phyloP scores from a whole-genome alignment of 2,329 filamentous ascomycete species.

The Penicillium polonicum region DNA sequence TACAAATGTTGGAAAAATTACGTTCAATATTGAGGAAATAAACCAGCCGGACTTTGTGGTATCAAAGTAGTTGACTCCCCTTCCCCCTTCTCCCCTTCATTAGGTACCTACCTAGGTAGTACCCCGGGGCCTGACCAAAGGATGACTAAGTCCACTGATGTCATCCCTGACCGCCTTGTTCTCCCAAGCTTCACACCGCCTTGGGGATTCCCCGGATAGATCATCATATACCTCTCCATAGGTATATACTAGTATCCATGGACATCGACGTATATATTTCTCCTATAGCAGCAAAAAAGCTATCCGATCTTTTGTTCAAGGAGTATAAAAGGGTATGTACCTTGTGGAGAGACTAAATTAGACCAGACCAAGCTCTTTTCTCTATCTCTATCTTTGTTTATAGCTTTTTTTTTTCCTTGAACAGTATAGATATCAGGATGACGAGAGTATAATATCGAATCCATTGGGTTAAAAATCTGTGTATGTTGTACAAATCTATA shows the following conservation, averaged over 20 bases:
- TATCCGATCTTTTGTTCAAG: not conserved
- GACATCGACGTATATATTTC: not conserved
- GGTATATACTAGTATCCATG: not conserved
- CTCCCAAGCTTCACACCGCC: not conserved
- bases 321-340: not conserved
- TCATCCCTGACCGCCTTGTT: constrained; percentile 8
- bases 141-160: constrained; percentile 1
- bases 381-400: not conserved
- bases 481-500: not conserved
- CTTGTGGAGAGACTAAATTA: not conserved
- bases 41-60: not conserved
- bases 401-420: not conserved
- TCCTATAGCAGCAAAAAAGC: not conserved
- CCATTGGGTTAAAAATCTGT: not conserved
- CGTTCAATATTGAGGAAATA: not conserved
- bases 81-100: not conserved
- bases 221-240: no score
- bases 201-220: not conserved
- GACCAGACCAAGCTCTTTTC: not conserved
- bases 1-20: not conserved
- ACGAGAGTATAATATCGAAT: not conserved
- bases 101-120: no score
- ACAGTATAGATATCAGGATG: no score
- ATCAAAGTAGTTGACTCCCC: not conserved
- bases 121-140: no score